phyloP scores from a whole-genome alignment of 192 early-diverging fungal genomes.

The Fimicolochytrium jonesii region DNA sequence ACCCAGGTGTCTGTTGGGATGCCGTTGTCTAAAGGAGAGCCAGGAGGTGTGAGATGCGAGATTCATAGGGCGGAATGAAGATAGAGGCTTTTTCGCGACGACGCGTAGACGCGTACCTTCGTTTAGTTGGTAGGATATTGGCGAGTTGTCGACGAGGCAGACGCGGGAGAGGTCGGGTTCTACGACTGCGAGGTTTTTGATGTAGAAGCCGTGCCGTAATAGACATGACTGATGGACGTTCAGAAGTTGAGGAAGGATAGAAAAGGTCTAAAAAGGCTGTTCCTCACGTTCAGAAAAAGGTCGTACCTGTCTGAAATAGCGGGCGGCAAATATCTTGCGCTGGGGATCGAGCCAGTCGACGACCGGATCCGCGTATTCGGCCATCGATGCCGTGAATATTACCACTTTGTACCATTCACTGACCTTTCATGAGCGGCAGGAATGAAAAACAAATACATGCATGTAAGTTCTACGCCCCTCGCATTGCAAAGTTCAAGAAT shows the following conservation, averaged over 20 bases:
- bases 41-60: neutral
- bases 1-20: constrained; percentile 89
- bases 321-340: constrained; percentile 59
- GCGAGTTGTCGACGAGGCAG: constrained; percentile 80
- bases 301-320: constrained; percentile 77
- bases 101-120: constrained; percentile 59
- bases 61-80: no score
- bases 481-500: neutral
- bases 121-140: constrained; percentile 67
- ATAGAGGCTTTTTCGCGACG: no score
- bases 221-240: constrained; percentile 58
- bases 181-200: constrained; percentile 71
- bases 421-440: constrained; percentile 45
- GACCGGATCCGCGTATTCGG: constrained; percentile 92
- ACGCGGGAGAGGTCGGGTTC: constrained; percentile 78
- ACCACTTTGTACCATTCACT: constrained; percentile 86
- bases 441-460: neutral
- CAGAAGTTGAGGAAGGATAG: constrained; percentile 22
- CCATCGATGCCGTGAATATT: constrained; percentile 87
- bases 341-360: constrained; percentile 83
- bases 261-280: constrained; percentile 64
- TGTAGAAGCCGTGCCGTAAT: constrained; percentile 60
- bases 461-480: neutral
- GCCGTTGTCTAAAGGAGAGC: constrained; percentile 68
- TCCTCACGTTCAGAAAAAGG: neutral